Conservation (phyloP, 257 asterid species). For the Fraxinus quadrangulata region DNA sequence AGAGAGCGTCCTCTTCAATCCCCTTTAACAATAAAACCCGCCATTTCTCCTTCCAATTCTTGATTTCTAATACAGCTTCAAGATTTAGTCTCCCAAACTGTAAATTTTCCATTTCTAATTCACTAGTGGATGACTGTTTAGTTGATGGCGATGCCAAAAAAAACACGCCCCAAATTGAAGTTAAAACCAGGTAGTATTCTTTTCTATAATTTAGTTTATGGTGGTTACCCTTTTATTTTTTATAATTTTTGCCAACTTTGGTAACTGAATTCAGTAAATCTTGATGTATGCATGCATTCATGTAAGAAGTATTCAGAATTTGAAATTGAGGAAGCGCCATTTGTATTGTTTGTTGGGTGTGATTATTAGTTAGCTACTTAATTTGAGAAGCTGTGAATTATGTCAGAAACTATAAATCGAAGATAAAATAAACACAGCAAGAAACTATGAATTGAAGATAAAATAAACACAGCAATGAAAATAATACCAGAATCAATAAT, state of each 20-base stretch:
- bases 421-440: neutral
- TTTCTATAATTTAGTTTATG: neutral
- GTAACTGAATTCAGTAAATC: neutral
- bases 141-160: slow-evolving; percentile 41
- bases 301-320: no score
- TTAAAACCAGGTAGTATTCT: slow-evolving; percentile 51
- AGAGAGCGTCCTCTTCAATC: slow-evolving; percentile 23
- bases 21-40: slow-evolving; percentile 24
- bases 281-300: neutral
- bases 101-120: slow-evolving; percentile 33
- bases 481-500: neutral
- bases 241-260: neutral
- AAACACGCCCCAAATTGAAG: slow-evolving; percentile 27
- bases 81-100: slow-evolving; percentile 15
- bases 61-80: slow-evolving; percentile 29
- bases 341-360: neutral
- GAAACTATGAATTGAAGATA: neutral
- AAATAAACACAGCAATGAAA: neutral
- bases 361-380: slow-evolving; percentile 4
- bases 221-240: neutral
- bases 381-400: neutral
- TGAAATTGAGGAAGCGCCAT: neutral
- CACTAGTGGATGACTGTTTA: slow-evolving; percentile 47
- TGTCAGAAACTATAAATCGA: neutral
- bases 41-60: slow-evolving; percentile 8